phyloP scores from a whole-genome alignment of 768 basidiomycete species.

The Omphalotus guepiniiformis region DNA sequence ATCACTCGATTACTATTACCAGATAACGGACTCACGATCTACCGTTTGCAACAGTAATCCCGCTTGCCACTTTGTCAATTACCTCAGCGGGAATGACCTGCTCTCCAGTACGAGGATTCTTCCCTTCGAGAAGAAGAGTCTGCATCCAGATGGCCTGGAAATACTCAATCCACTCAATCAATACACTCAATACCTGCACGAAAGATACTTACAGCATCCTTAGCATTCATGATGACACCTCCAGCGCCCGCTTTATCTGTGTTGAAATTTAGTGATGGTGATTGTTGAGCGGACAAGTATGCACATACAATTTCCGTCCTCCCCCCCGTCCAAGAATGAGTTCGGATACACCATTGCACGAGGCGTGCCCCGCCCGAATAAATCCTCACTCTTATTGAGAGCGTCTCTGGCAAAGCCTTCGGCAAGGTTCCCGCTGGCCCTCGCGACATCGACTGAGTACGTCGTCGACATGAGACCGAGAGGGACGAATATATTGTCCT shows the following conservation, averaged over 20 bases:
- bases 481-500: constrained; percentile 23
- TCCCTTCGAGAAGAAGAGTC: constrained; percentile 22
- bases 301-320: constrained; percentile 19
- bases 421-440: constrained; percentile 21
- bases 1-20: too few species aligned
- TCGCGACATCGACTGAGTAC: constrained; percentile 23
- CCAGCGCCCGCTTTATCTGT: constrained; percentile 23
- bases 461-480: constrained; percentile 24
- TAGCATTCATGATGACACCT: constrained; percentile 25
- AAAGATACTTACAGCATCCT: constrained; percentile 19
- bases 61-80: constrained; percentile 19
- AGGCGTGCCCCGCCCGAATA: constrained; percentile 18
- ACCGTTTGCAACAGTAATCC: constrained; percentile 14
- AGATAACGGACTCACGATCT: not conserved
- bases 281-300: not conserved
- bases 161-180: not conserved
- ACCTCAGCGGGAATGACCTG: constrained; percentile 22
- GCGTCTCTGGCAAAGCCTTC: constrained; percentile 19
- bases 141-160: constrained; percentile 26
- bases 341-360: constrained; percentile 19
- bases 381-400: constrained; percentile 16
- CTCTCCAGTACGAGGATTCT: constrained; percentile 17
- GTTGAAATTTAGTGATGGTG: not conserved
- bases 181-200: not conserved
- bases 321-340: constrained; percentile 12